A percentile compares a stretch with the other conserved stretches of the same genome.
phyloP scores from a whole-genome alignment of 2,329 filamentous ascomycete species.

The Tricladium varicosporioides region DNA sequence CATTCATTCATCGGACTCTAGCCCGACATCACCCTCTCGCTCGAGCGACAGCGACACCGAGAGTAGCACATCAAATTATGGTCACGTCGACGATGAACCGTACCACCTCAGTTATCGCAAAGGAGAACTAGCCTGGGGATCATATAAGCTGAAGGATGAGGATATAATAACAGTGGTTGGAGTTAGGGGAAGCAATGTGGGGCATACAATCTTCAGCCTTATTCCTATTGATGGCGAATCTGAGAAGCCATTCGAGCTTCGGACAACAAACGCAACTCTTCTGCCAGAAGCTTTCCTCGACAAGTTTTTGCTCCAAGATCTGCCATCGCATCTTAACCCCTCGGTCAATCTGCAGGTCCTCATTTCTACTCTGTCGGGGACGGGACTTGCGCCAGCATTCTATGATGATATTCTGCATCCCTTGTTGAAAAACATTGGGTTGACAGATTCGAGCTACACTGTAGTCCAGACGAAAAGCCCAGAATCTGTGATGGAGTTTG shows the following conservation, averaged over 20 bases:
- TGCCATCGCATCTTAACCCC: slow-evolving; percentile 39
- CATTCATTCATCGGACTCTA: slow-evolving; percentile 7
- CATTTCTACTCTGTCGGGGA: slow-evolving; percentile 66
- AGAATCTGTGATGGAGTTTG: slow-evolving; percentile 63
- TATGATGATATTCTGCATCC: slow-evolving; percentile 56
- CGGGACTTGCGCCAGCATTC: slow-evolving; percentile 53
- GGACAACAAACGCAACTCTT: slow-evolving; percentile 31
- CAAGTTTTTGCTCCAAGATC: slow-evolving; percentile 35
- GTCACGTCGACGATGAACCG: slow-evolving; percentile 3
- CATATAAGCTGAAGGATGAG: slow-evolving; percentile 28
- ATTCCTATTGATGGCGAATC: slow-evolving; percentile 34
- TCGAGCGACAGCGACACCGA: slow-evolving; percentile 13
- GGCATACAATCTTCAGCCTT: slow-evolving; percentile 41
- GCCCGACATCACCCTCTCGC: neutral
- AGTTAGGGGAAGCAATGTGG: slow-evolving; percentile 8
- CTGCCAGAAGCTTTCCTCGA: slow-evolving; percentile 40
- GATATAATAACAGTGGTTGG: slow-evolving; percentile 34
- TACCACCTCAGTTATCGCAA: slow-evolving; percentile 16
- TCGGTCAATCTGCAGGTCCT: slow-evolving; percentile 53
- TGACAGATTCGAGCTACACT: slow-evolving; percentile 42
- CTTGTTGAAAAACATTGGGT: slow-evolving; percentile 47
- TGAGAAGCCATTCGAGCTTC: slow-evolving; percentile 28
- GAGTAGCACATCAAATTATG: slow-evolving; percentile 14
- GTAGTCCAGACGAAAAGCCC: slow-evolving; percentile 63
- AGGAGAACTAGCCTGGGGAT: slow-evolving; percentile 15